These are phyloP conservation scores for Coemansia furcata DNA, from an alignment of 192 early-diverging fungal species.

Conservation along the genomic window DNA sequence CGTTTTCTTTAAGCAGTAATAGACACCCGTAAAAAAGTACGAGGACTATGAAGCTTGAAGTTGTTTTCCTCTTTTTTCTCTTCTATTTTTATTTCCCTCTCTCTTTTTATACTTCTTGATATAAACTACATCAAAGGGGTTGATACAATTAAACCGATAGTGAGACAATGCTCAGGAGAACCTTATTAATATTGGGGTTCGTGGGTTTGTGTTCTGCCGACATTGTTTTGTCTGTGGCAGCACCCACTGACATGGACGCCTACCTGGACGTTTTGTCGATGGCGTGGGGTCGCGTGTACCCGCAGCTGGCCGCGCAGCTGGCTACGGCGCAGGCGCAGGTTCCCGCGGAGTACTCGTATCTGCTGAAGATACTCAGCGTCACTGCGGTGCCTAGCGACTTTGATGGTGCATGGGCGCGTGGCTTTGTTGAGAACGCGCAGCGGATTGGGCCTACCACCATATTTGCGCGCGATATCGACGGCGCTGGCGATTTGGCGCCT, in stretches of 20 bases:
- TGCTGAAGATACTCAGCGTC: constrained; percentile 26
- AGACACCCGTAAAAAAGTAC: too few species aligned
- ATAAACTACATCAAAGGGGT: neutral
- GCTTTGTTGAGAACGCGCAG: constrained; percentile 25
- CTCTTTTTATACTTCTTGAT: neutral
- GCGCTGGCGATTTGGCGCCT: constrained; percentile 16
- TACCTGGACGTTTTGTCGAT: constrained; percentile 35
- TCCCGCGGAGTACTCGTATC: constrained; percentile 37
- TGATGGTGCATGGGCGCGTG: constrained; percentile 27
- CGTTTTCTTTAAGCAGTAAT: too few species aligned
- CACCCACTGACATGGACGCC: constrained; percentile 16
- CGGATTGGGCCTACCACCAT: constrained; percentile 41
- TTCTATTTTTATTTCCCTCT: neutral
- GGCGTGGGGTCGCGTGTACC: constrained; percentile 39
- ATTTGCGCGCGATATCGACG: constrained; percentile 22
- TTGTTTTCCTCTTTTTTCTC: neutral
- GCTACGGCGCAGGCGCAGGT: constrained; percentile 22
- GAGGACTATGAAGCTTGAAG: too few species aligned
- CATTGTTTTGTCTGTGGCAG: constrained; percentile 39
- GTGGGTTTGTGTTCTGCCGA: constrained; percentile 19
- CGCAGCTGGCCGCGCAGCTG: constrained; percentile 24
- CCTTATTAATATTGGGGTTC: neutral
- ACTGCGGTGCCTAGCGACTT: constrained; percentile 24
- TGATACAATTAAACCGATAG: neutral
- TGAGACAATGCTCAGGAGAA: neutral